These are phyloP conservation scores for Trametes sanguinea DNA, from an alignment of 768 basidiomycete species.

Conservation along the genomic window DNA sequence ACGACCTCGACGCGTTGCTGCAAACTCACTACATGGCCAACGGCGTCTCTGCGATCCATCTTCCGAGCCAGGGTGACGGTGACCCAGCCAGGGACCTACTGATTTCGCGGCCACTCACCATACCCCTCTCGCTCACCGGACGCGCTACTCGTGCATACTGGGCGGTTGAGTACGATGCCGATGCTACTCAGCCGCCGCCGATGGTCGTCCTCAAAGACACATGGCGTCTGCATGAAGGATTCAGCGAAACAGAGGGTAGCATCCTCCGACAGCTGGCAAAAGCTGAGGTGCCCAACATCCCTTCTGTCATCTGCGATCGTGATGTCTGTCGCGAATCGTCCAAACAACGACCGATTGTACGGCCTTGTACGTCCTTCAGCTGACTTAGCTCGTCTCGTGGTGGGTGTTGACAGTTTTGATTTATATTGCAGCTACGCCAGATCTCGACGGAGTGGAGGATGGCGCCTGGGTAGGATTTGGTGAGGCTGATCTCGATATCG, in stretches of 20 bases:
- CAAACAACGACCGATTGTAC: no score
- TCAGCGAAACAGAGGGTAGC: slow-evolving; percentile 1
- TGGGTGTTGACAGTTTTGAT: no score
- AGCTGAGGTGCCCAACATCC: slow-evolving; percentile 4
- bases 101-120: slow-evolving; percentile 1
- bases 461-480: no score
- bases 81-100: neutral
- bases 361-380: no score
- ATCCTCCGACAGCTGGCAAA: neutral
- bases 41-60: neutral
- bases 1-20: neutral
- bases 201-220: slow-evolving; percentile 19
- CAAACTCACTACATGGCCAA: neutral
- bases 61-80: neutral
- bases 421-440: no score
- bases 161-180: neutral
- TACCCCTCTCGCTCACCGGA: slow-evolving; percentile 2
- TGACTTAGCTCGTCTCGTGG: no score
- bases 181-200: neutral
- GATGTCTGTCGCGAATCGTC: neutral
- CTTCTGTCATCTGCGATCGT: neutral
- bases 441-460: no score
- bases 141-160: slow-evolving; percentile 12
- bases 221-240: neutral
- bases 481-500: no score